Base-by-base conservation (phyloP, 345 rosid genomes). In the Rubroshorea leprosula region DNA sequence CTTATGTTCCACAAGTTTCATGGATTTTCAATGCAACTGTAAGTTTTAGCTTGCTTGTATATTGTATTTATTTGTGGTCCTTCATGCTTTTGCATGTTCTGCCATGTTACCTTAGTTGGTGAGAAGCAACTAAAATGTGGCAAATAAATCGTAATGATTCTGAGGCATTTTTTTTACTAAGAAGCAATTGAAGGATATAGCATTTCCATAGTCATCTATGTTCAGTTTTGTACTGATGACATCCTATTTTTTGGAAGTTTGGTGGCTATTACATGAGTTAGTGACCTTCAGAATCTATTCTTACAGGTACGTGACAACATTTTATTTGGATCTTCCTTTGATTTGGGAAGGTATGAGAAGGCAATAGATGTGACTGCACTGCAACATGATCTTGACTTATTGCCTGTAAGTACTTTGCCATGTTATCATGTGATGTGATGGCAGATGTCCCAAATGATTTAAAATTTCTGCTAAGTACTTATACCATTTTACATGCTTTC, bases 1-100 rank as follows among this genome's bases (percentile, higher is more conserved):
- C 97, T 74, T 93, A 93, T 85, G 97, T 93, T 72, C 92, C 99
- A 67, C 99, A 93, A 81, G 79, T 93, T 74, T 93, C 97, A 17
- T 93, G 99, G 99, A 93, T 93, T 71, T 93, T 93, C 63, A 93
- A 93, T 78, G 99, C 96, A 43, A 87, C 99, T 55, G 99, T 93
- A 80, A 74, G 88, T 78, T 72, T 12, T 25, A 20, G 26, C 44
- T 50, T 57, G 12, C 35, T 47, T 56, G 49, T 26, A 8, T 60
- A 17, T 26, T 18, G 15, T 29, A 6, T 58, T 27, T 38, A 41
- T 45, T 23, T 57, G 22, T 51, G 49, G 46, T 43, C 54, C 12
- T 55, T 2, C 15, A 47, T 11, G 45, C 50, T 54, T 54, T 23
- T 48, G 25, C 11, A 20, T 8, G 35, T 41, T 41, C 16, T 41